phyloP scores from a whole-genome alignment of 1,284 basidiomycete species.

The Ceratobasidium sp. region DNA sequence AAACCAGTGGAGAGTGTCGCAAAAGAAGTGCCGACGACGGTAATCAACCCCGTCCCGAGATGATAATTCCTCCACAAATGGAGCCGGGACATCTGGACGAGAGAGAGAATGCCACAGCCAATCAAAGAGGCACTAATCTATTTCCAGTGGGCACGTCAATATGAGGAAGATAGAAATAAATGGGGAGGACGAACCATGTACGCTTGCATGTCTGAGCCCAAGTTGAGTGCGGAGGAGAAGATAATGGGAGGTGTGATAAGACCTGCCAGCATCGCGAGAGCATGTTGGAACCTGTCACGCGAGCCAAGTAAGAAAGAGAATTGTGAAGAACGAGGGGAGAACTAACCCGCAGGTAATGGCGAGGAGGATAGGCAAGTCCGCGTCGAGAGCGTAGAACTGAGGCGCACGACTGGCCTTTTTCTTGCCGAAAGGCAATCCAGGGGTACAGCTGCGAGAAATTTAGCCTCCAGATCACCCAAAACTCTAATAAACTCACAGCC shows the following conservation, averaged over 20 bases:
- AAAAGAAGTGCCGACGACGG: slow-evolving; percentile 88
- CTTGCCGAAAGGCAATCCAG: slow-evolving; percentile 66
- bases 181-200: slow-evolving; percentile 86
- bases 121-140: slow-evolving; percentile 18
- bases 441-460: slow-evolving; percentile 56
- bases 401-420: slow-evolving; percentile 58
- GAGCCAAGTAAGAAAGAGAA: slow-evolving; percentile 10
- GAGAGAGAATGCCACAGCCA: slow-evolving; percentile 70
- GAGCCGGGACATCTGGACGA: slow-evolving; percentile 78
- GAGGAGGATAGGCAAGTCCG: slow-evolving; percentile 73
- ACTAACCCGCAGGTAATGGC: slow-evolving; percentile 68
- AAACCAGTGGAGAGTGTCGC: slow-evolving; percentile 80
- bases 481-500: slow-evolving; percentile 50
- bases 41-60: slow-evolving; percentile 80
- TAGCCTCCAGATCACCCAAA: neutral
- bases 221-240: slow-evolving; percentile 70
- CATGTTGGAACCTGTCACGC: slow-evolving; percentile 67
- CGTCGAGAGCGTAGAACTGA: slow-evolving; percentile 78
- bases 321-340: neutral
- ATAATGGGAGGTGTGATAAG: slow-evolving; percentile 71
- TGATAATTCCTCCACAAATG: slow-evolving; percentile 66
- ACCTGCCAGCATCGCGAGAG: slow-evolving; percentile 81
- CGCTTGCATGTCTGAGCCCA: slow-evolving; percentile 67
- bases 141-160: neutral
- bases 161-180: slow-evolving; percentile 50